phyloP scores from a whole-genome alignment of 2,329 filamentous ascomycete genomes.

The Nothopassalora personata region DNA sequence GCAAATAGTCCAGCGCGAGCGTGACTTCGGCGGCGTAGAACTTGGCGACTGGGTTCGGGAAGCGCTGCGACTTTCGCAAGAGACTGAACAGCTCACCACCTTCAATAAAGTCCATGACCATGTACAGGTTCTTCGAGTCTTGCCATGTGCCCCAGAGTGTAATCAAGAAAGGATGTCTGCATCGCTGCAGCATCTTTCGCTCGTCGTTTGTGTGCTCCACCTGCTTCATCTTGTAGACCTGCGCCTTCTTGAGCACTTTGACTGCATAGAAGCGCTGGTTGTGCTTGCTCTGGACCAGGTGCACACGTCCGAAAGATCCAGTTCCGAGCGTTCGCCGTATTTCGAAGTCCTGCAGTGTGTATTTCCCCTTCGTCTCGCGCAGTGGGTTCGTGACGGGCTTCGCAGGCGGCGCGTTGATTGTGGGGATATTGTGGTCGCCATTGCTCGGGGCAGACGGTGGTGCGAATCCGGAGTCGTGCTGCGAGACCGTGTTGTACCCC shows the following conservation, averaged over 20 bases:
- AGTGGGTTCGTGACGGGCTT: conserved; percentile 32
- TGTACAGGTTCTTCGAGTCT: conserved; percentile 91
- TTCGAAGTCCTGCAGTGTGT: conserved; percentile 83
- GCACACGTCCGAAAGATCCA: conserved; percentile 92
- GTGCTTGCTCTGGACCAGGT: conserved; percentile 94
- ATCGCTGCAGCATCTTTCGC: conserved; percentile 87
- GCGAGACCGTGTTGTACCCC: conserved; percentile 37
- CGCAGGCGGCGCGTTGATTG: conserved; percentile 32
- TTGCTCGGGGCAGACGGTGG: conserved; percentile 15
- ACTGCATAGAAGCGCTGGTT: conserved; percentile 98
- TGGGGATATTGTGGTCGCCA: conserved; percentile 35
- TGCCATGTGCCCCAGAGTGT: conserved; percentile 99
- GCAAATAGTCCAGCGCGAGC: conserved; percentile 88
- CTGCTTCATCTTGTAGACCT: conserved; percentile 99
- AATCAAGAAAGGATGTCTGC: conserved; percentile 96
- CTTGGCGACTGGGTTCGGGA: conserved; percentile 97
- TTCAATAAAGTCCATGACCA: conserved; percentile 99
- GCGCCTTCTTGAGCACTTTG: conserved; percentile 96
- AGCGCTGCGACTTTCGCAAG: conserved; percentile 93
- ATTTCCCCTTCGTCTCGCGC: conserved; percentile 91
- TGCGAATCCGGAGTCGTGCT: conserved; percentile 33
- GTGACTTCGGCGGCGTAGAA: conserved; percentile 99
- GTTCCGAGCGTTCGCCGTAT: conserved; percentile 90
- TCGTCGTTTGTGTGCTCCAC: conserved; percentile 99
- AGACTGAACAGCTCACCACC: conserved; percentile 95